Conservation (phyloP, 192 early-diverging fungal genomes). For the Backusella psychrophila region DNA sequence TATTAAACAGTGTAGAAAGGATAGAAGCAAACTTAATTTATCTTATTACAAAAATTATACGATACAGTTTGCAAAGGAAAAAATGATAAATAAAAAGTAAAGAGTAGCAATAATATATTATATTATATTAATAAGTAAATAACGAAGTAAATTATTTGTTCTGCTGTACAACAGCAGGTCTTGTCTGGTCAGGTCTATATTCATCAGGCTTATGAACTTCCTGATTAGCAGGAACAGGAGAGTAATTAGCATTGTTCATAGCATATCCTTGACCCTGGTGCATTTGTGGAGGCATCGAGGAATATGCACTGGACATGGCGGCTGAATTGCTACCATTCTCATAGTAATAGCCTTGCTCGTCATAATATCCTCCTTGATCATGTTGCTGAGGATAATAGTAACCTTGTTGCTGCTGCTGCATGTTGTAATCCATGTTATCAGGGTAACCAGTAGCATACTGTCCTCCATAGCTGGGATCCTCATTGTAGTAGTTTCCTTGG, state of each 20-base stretch:
- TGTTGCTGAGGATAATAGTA: conserved; percentile 18
- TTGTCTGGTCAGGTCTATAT: neutral
- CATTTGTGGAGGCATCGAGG: neutral
- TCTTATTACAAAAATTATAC: neutral
- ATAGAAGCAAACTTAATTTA: neutral
- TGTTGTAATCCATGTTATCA: conserved; percentile 4
- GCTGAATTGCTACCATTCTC: neutral
- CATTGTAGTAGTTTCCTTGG: conserved; percentile 14
- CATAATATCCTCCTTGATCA: conserved; percentile 5
- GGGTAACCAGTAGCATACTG: conserved; percentile 2
- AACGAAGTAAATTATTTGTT: conserved; percentile 5
- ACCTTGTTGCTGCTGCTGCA: conserved; percentile 17
- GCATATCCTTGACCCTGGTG: neutral
- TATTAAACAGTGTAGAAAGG: neutral
- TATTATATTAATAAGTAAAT: conserved; percentile 7
- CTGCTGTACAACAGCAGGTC: neutral
- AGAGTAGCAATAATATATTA: neutral
- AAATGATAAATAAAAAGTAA: neutral
- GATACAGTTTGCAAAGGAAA: neutral
- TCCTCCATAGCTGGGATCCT: neutral
- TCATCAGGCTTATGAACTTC: conserved; percentile 11
- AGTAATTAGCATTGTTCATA: conserved; percentile 3
- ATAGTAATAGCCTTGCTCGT: conserved; percentile 15
- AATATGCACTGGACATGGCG: neutral
- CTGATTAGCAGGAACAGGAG: neutral